Conservation (phyloP, 805 yeast genomes). For the Candida germanica region DNA sequence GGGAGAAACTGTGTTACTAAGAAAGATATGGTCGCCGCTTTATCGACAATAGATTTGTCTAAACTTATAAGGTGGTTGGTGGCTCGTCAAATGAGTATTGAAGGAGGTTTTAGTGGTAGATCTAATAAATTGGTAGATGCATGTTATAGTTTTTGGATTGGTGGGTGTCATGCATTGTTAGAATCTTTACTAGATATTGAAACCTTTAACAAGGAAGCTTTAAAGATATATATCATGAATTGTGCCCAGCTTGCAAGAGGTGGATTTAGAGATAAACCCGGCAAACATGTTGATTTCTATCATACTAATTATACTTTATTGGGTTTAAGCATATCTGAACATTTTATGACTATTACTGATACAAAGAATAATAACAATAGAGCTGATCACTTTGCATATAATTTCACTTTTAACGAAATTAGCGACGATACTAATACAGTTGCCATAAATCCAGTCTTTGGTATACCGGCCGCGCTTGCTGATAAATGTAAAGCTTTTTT, state of each 20-base stretch:
- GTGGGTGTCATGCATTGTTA: conserved; percentile 65
- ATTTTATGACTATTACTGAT: conserved; percentile 25
- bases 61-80: conserved; percentile 63
- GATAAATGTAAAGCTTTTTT: conserved; percentile 21
- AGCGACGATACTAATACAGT: conserved; percentile 14
- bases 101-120: conserved; percentile 88
- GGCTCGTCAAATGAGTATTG: conserved; percentile 65
- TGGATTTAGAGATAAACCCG: conserved; percentile 89
- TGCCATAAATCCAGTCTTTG: conserved; percentile 27
- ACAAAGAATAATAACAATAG: not conserved
- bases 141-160: conserved; percentile 95
- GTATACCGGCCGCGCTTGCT: conserved; percentile 31
- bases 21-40: conserved; percentile 2
- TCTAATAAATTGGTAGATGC: conserved; percentile 94
- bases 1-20: conserved; percentile 17
- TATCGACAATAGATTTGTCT: conserved; percentile 42
- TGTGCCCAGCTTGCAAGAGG: conserved; percentile 74
- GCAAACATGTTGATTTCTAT: conserved; percentile 74
- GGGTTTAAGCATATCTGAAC: conserved; percentile 67
- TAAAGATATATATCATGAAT: conserved; percentile 63
- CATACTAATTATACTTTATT: conserved; percentile 83
- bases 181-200: conserved; percentile 42
- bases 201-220: conserved; percentile 52
- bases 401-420: conserved; percentile 12
- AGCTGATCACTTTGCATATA: conserved; percentile 16